Evolutionary conservation across 169 alveolate species (phyloP).

Genomic region (Plasmodium relictum): DNA sequence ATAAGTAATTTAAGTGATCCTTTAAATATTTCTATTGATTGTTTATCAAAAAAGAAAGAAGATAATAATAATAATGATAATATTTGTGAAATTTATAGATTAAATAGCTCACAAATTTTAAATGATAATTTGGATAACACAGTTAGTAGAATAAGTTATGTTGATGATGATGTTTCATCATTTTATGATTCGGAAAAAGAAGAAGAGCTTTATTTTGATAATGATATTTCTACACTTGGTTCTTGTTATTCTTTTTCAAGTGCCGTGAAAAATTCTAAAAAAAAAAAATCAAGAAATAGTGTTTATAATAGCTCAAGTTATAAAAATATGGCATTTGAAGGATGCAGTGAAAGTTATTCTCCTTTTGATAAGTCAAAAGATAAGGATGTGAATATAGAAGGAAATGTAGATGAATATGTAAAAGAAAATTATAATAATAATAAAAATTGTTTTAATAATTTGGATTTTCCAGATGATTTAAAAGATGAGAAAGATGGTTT

Average conservation of each 20-base stretch:
- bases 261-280: slow-evolving; percentile 20
- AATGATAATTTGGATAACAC: slow-evolving; percentile 44
- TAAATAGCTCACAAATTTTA: slow-evolving; percentile 50
- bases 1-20: slow-evolving; percentile 51
- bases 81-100: slow-evolving; percentile 59
- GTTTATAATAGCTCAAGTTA: not conserved
- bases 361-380: not conserved
- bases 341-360: slow-evolving; percentile 6
- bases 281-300: slow-evolving; percentile 33
- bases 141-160: slow-evolving; percentile 63
- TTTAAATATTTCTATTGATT: slow-evolving; percentile 13
- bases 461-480: not conserved
- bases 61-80: slow-evolving; percentile 21
- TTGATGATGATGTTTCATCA: slow-evolving; percentile 74
- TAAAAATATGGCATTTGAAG: not conserved
- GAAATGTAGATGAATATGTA: not conserved
- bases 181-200: slow-evolving; percentile 71
- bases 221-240: slow-evolving; percentile 56
- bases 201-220: slow-evolving; percentile 61
- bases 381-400: not conserved
- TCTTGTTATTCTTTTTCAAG: slow-evolving; percentile 49
- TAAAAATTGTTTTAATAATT: slow-evolving; percentile 2
- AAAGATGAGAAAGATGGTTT: not conserved
- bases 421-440: not conserved
- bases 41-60: slow-evolving; percentile 25